Evolutionary conservation across 495 filamentous ascomycete genomes (phyloP).

Genomic region (Aspergillus bertholletiae): DNA sequence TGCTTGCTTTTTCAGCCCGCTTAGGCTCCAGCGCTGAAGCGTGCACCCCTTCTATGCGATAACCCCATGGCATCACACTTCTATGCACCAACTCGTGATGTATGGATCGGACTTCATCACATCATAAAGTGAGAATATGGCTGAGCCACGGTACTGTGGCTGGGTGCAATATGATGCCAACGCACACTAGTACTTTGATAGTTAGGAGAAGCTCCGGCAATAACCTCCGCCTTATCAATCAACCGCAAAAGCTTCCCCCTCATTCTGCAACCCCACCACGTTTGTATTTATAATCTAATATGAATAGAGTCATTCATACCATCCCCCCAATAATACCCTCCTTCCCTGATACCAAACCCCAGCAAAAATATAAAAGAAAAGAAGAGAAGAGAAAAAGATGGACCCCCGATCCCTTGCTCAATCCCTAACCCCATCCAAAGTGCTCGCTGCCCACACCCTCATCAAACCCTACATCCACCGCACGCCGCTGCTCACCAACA

Average conservation of each 20-base stretch:
- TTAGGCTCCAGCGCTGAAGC: no score
- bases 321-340: neutral
- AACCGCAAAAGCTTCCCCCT: neutral
- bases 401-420: conserved; percentile 37
- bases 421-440: conserved; percentile 64
- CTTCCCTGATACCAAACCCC: neutral
- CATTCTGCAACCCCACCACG: neutral
- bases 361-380: neutral
- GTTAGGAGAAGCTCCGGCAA: no score
- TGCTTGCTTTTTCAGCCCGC: no score
- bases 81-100: no score
- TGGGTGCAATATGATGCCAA: no score
- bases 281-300: neutral
- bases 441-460: conserved; percentile 64
- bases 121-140: no score
- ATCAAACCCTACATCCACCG: conserved; percentile 75
- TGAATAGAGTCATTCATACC: neutral
- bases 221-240: neutral
- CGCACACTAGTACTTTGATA: no score
- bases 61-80: no score
- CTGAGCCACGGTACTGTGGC: no score
- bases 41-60: no score
- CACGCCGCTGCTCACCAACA: conserved; percentile 78
- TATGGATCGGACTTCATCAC: no score
- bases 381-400: neutral